Percentiles rank a stretch among this genome's conserved stretches.
Conservation (phyloP, 371 early-diverging fungal genomes). For the Entomophthora muscae region DNA sequence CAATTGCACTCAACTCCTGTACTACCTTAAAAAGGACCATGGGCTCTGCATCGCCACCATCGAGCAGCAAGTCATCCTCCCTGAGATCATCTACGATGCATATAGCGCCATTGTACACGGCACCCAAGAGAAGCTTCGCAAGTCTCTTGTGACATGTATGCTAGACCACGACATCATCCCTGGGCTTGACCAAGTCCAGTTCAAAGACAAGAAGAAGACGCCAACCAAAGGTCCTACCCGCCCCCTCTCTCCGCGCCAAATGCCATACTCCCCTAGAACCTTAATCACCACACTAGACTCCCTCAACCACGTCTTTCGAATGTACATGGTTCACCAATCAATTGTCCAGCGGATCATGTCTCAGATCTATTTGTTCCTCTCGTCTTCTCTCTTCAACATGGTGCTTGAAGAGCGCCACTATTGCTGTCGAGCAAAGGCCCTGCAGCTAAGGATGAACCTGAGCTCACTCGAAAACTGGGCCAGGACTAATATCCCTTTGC, state of each 20-base stretch:
- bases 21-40: constrained; percentile 59
- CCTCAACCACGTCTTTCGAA: constrained; percentile 30
- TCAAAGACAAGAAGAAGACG: no score
- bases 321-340: constrained; percentile 38
- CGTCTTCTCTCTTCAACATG: constrained; percentile 62
- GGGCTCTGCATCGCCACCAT: constrained; percentile 35
- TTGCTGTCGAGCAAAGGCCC: constrained; percentile 55
- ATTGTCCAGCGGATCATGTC: constrained; percentile 43
- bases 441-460: constrained; percentile 71
- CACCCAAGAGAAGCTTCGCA: neutral
- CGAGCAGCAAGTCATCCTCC: constrained; percentile 34
- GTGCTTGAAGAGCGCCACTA: constrained; percentile 50
- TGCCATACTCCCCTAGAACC: constrained; percentile 29
- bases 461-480: constrained; percentile 66
- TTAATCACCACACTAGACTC: constrained; percentile 41
- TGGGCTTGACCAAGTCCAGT: neutral
- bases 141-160: neutral
- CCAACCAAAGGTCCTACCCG: neutral
- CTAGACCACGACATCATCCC: neutral
- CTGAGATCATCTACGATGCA: constrained; percentile 40
- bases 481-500: constrained; percentile 25
- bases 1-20: constrained; percentile 49
- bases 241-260: neutral
- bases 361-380: constrained; percentile 56
- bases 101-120: neutral